A percentile compares a stretch with the other conserved stretches of the same genome.
Conservation (phyloP, 2,329 filamentous ascomycete species). For the Fusarium mexicanum region DNA sequence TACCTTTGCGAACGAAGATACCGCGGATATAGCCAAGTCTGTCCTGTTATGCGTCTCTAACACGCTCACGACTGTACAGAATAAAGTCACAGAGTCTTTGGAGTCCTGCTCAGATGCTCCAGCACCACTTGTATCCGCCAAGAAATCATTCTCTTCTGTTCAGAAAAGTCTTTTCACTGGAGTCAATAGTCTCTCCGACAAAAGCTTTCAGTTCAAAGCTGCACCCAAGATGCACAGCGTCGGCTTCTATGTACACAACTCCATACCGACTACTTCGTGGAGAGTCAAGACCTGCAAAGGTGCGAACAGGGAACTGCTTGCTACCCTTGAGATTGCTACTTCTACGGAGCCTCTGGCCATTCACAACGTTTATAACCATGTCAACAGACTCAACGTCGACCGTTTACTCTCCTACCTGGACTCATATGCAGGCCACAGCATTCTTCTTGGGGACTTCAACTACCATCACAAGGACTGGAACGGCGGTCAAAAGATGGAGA, state of each 20-base stretch:
- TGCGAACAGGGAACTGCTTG: neutral
- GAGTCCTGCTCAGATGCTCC: neutral
- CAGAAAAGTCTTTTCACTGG: neutral
- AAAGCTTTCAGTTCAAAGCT: neutral
- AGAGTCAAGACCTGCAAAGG: neutral
- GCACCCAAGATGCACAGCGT: neutral
- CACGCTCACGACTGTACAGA: neutral
- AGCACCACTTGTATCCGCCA: neutral
- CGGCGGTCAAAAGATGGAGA: neutral
- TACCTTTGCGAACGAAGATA: neutral
- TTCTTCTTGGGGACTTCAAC: constrained; percentile 6
- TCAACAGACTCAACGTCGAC: neutral
- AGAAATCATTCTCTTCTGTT: neutral
- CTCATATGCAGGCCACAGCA: neutral
- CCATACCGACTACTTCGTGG: neutral
- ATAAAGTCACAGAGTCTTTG: neutral
- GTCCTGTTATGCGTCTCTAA: neutral
- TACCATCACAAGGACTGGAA: neutral
- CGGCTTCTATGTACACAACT: neutral
- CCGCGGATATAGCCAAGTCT: neutral
- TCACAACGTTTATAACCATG: neutral
- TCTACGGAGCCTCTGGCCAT: neutral
- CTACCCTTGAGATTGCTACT: neutral
- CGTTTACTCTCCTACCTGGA: neutral
- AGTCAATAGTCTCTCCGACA: neutral